Evolutionary conservation across 2,329 filamentous ascomycete species (phyloP).

Genomic region (Aspergillus floridensis): DNA sequence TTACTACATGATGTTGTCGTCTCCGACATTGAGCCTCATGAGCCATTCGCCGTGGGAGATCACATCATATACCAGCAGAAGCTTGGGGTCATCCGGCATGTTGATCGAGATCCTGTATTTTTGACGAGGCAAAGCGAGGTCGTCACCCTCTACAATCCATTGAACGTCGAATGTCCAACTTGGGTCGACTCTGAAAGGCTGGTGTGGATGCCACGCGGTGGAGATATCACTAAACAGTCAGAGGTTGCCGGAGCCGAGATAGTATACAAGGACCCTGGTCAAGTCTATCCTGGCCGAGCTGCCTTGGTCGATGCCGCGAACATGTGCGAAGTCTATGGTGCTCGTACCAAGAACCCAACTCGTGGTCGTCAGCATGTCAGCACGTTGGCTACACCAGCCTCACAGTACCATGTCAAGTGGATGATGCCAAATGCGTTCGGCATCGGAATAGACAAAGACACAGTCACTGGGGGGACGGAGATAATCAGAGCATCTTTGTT

Average conservation of each 20-base stretch:
- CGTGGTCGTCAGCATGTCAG: slow-evolving; percentile 50
- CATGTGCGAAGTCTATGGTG: background rate
- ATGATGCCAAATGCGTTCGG: slow-evolving; percentile 43
- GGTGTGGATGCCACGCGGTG: slow-evolving; percentile 16
- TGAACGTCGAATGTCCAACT: slow-evolving; percentile 43
- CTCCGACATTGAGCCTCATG: slow-evolving; percentile 46
- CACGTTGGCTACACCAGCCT: slow-evolving; percentile 51
- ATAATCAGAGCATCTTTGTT: slow-evolving; percentile 21
- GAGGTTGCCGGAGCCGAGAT: too few species aligned
- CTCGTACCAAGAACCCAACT: background rate
- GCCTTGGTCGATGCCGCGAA: background rate
- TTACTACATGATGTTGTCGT: slow-evolving; percentile 43
- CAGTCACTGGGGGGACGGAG: slow-evolving; percentile 5
- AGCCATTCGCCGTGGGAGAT: slow-evolving; percentile 51
- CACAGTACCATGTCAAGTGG: slow-evolving; percentile 53
- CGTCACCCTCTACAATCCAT: slow-evolving; percentile 51
- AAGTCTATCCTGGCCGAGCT: background rate
- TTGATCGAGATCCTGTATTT: slow-evolving; percentile 52
- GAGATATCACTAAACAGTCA: background rate
- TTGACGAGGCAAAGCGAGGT: slow-evolving; percentile 48
- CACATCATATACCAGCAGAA: slow-evolving; percentile 56
- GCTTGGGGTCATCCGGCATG: slow-evolving; percentile 53
- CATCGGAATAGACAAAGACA: slow-evolving; percentile 17
- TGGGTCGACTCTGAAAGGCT: slow-evolving; percentile 22
- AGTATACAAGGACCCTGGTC: background rate